Evolutionary conservation across 495 filamentous ascomycete genomes (phyloP), one percentile per base, ranked within the genome.

Genomic region (Staphylotrichum tortipilum): DNA sequence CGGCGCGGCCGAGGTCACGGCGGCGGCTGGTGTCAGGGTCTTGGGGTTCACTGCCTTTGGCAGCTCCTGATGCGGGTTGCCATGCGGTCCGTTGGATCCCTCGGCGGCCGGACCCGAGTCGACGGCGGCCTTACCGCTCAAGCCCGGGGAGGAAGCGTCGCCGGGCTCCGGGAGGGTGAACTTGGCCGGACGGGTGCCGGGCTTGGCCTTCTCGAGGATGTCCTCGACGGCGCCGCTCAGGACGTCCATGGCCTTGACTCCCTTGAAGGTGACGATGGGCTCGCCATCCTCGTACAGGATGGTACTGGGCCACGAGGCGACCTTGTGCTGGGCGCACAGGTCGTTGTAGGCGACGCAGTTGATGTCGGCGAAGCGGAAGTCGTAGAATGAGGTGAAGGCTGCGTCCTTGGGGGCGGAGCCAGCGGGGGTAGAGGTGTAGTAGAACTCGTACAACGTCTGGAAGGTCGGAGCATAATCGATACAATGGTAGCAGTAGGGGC

Each of bases 391-490:
- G n/a, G 70, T 72, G 45, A 81, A 82, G 43, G 71, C 60, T 22
- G 47, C 40, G 39, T 71, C 55, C 44, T 58, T 61, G 51, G 61
- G 48, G 6, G 46, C 55, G 49, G 41, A 53, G 24, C 62, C 63
- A 12, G 46, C 62, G 10, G 87, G 83, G 58, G 86, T 82, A n/a
- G 86, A 92, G 7, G 91, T 95, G 66, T 90, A 95, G 70, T 96
- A 95, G 68, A 81, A 96, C 66, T 97, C 92, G 70, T 95, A 94
- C 19, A 94, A 71, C 7, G 91, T 95, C 70, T 96, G 88, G 76
- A 82, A 97, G 44, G 78, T 82, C 22, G 94, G 94, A 29, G 86
- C 88, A 56, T 87, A 81, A 34, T 74, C 72, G 56, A 76, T 70
- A 69, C 94, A 97, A 68, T 97, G 92, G 33, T 69, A 71, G 62